phyloP scores from a whole-genome alignment of 2,329 filamentous ascomycete species.

The Trichoderma oligosporum region DNA sequence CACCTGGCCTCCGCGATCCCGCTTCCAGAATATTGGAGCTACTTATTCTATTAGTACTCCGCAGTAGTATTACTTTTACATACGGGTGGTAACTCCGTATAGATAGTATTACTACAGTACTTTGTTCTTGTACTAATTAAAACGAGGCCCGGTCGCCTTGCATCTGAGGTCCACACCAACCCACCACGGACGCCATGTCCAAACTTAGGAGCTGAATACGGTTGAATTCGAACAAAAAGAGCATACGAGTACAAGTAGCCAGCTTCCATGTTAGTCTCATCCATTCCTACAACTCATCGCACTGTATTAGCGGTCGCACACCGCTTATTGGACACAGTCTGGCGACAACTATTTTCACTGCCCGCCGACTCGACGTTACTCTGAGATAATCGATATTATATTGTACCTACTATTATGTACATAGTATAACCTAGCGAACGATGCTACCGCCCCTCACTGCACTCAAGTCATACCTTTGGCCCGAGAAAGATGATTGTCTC shows the following conservation, averaged over 20 bases:
- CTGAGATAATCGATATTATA: neutral
- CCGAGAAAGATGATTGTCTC: no score
- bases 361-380: slow-evolving; percentile 20
- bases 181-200: slow-evolving; percentile 15
- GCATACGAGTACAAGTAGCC: no score
- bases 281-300: slow-evolving; percentile 17
- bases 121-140: neutral
- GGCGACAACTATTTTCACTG: slow-evolving; percentile 25
- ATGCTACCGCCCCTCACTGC: no score
- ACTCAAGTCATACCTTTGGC: no score
- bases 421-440: no score
- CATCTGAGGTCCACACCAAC: slow-evolving; percentile 15
- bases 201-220: slow-evolving; percentile 15
- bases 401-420: no score
- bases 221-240: no score
- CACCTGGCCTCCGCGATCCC: slow-evolving; percentile 31
- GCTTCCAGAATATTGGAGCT: slow-evolving; percentile 32
- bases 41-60: no score
- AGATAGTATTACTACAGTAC: no score
- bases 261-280: neutral
- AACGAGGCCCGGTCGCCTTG: slow-evolving; percentile 9
- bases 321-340: slow-evolving; percentile 21
- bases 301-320: slow-evolving; percentile 28
- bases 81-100: neutral
- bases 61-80: neutral